Base-by-base conservation (phyloP, 2,329 filamentous ascomycete species). In the Aplosporella prunicola region DNA sequence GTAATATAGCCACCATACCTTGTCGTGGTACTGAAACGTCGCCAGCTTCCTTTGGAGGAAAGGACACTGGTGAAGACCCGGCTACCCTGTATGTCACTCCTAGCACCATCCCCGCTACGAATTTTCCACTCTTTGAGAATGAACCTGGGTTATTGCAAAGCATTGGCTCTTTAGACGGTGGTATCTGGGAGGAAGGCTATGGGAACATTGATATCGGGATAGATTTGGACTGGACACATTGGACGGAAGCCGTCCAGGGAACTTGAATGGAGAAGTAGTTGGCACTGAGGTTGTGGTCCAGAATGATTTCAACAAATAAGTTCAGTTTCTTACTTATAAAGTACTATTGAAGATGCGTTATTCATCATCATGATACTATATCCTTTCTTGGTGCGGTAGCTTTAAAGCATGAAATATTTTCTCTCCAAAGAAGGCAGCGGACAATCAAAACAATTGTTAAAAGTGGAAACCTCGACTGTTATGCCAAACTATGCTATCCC, bases 121-220 rank as follows among this genome's bases (percentile, higher is more conserved):
- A 15, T 15, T 13, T 37, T 20, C 27, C 20, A 14, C 20, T 27
- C 13, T 31, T 37, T 9, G 35, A 30, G n/a, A 25, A 29, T 20
- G 35, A 31, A 3, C 26, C 35, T 7, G 35, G 26, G 9, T 27
- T 39, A 29, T 22, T 26, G 28, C 28, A 32, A 16, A 22, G 31
- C 16, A 57, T 58, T 20, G 61, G 61, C 16, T n/a, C n/a, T n/a
- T n/a, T n/a, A n/a, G 61, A 63, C 39, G 50, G 57, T 5, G 53
- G 52, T 14, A 46, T 64, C 13, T 65, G 62, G 62, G 62, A 65
- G 37, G 60, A 61, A 32, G 56, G 59, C 4, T 52, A 61, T 30
- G 49, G 54, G 27, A 56, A 60, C 39, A 57, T 61, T 24, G 57
- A 64, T 29, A 58, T 62, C 32, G 56, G 58, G 18, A 62, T 64